Base-by-base conservation (phyloP, 2,329 filamentous ascomycete genomes). In the Anthostomella pinea region DNA sequence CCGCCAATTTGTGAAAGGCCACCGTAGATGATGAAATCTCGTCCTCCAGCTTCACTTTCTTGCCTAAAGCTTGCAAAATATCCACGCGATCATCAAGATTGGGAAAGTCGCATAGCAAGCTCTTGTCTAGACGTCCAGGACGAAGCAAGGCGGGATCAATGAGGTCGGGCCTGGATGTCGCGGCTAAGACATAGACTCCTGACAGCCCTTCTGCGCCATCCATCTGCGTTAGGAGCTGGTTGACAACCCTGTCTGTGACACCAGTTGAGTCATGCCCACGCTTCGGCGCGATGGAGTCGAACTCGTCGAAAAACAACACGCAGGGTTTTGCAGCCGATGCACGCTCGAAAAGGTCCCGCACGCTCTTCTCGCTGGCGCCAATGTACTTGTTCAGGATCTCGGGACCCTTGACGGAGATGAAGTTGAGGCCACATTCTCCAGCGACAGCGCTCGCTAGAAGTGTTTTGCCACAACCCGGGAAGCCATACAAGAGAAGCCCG, bases 331-430 rank as follows among this genome's bases (percentile, higher is more conserved):
- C 93, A 3, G 93, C 91, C 57, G 84, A 82, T 0, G 93, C 93
- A 26, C 93, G 80, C 58, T 95, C 91, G 56, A 98, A 98, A 1
- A 98, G 72, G 60, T 98, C 93, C 26, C 94, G 82, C 6, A 98
- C 90, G 43, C 83, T 89, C 72, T 98, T 98, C 57, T 98, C 93
- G 18, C 87, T 95, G 1, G 93, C 93, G 57, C 93, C 93, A 41
- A 98, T 98, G 62, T 98, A 98, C 66, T 98, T 98, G 72, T 98
- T 98, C 36, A 98, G 68, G 41, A 98, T 97, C 63, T 98, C 94
- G 0, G 93, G 93, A 0, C 93, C 93, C 67, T 98, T 98, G 56
- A 98, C 93, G 25, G 84, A 90, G 63, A 98, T 98, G 65, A 98
- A 98, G 64, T 98, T 98, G 43, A 98, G 80, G 0, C 91, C 91